Percentiles rank a stretch among this genome's conserved stretches.
Evolutionary conservation across 83 land plant genomes (phyloP).

Genomic region (Thuja plicata): DNA sequence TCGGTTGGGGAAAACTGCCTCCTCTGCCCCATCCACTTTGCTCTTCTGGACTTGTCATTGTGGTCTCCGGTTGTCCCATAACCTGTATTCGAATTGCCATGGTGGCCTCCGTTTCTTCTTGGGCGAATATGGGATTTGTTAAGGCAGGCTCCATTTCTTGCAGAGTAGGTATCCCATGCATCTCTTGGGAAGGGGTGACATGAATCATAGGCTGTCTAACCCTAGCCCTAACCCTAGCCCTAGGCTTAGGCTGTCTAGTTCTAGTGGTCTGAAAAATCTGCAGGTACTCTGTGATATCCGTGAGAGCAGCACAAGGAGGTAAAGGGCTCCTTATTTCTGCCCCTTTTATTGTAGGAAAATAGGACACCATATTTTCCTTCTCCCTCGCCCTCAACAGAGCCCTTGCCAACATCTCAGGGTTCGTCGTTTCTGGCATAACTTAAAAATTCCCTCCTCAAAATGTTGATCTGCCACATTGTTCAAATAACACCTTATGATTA

Average conservation of each 20-base stretch:
- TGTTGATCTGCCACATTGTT: background rate
- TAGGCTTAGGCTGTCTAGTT: background rate
- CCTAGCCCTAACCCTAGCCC: background rate
- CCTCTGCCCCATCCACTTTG: background rate
- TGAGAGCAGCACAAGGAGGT: too few species aligned
- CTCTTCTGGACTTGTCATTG: background rate
- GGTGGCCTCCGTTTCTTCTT: too few species aligned
- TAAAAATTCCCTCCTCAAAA: background rate
- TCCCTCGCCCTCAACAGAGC: slow-evolving; percentile 16
- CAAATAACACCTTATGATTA: background rate
- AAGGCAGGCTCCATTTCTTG: too few species aligned
- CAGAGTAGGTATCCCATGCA: background rate
- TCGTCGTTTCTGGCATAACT: background rate
- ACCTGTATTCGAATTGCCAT: too few species aligned
- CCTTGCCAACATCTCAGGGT: background rate
- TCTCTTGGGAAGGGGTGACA: background rate
- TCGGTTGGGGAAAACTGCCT: background rate
- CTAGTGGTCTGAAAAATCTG: background rate
- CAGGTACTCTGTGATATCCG: background rate
- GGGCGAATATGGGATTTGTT: too few species aligned
- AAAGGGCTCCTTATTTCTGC: background rate
- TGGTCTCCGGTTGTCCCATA: too few species aligned
- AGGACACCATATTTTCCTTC: background rate
- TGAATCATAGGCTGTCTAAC: background rate
- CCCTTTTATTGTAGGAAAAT: too few species aligned